phyloP scores from a whole-genome alignment of 1,139 yeast species.

The Debaryomyces robertsiae region DNA sequence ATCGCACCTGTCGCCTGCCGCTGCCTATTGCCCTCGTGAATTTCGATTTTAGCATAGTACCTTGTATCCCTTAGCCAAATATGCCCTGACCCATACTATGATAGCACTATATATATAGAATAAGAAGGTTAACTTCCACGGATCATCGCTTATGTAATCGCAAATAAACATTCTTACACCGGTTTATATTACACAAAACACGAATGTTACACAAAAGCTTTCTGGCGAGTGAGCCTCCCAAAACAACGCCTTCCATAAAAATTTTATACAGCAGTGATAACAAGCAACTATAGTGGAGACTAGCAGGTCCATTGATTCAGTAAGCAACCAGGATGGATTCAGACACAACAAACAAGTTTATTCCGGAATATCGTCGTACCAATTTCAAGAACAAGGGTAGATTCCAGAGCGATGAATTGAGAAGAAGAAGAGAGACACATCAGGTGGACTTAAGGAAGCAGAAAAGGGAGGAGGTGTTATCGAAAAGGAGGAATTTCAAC shows the following conservation, averaged over 20 bases:
- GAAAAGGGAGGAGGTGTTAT: slow-evolving; percentile 90
- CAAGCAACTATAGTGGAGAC: slow-evolving; percentile 1
- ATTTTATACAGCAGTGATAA: slow-evolving; percentile 3
- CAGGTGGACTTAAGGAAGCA: slow-evolving; percentile 97
- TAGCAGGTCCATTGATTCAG: slow-evolving; percentile 5
- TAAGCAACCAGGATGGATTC: slow-evolving; percentile 56
- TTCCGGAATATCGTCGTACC: slow-evolving; percentile 97
- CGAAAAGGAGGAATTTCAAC: slow-evolving; percentile 84
- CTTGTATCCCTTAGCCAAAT: neutral
- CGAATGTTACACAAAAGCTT: slow-evolving; percentile 13
- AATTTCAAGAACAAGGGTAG: slow-evolving; percentile 93
- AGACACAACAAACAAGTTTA: slow-evolving; percentile 81
- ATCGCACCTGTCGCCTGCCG: neutral
- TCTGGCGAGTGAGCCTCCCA: slow-evolving; percentile 12
- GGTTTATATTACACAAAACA: too few relatives aligned
- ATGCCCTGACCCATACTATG: too few relatives aligned
- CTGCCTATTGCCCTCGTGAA: neutral
- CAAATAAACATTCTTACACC: too few relatives aligned
- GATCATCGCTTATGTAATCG: slow-evolving; percentile 5
- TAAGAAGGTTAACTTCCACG: too few relatives aligned
- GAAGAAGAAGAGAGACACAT: slow-evolving; percentile 97
- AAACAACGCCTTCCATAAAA: slow-evolving; percentile 15
- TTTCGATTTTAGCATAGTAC: slow-evolving; percentile 1
- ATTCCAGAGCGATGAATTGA: slow-evolving; percentile 92
- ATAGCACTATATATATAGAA: too few relatives aligned